Evolutionary conservation across 1,139 yeast species (phyloP).

Genomic region (Hyphopichia fennica): DNA sequence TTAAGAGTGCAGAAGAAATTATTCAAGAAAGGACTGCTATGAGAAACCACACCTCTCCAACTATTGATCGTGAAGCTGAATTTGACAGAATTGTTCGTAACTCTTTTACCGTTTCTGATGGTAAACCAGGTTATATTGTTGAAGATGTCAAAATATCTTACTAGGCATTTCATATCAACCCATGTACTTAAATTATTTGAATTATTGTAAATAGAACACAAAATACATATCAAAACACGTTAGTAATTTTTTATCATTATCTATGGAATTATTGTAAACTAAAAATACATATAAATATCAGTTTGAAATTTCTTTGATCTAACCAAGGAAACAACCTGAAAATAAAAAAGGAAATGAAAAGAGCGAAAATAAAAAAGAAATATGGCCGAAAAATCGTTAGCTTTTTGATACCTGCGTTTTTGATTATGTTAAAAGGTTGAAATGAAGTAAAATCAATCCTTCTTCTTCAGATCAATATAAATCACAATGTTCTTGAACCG

Average conservation of each 20-base stretch:
- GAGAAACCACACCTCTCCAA: background rate
- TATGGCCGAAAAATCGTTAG: background rate
- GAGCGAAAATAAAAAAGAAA: constrained; percentile 3
- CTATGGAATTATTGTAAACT: constrained; percentile 4
- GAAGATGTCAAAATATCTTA: constrained; percentile 1
- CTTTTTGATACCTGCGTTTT: too few relatives aligned
- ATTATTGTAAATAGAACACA: constrained; percentile 7
- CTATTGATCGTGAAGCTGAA: constrained; percentile 22
- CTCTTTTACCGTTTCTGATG: constrained; percentile 70
- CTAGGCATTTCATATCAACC: background rate
- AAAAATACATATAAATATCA: constrained; percentile 3
- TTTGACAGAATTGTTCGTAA: constrained; percentile 45
- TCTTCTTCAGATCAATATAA: too few relatives aligned
- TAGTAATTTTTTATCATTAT: background rate
- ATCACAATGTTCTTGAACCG: too few relatives aligned
- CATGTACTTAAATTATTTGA: background rate
- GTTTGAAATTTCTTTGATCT: background rate
- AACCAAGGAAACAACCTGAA: background rate
- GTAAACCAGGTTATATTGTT: constrained; percentile 65
- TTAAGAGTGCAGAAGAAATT: constrained; percentile 14
- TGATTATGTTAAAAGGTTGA: too few relatives aligned
- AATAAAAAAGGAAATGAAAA: background rate
- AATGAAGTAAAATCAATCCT: too few relatives aligned
- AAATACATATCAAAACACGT: constrained; percentile 1
- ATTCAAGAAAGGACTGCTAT: constrained; percentile 11